These are phyloP conservation scores for Monascus purpureus DNA, from an alignment of 495 filamentous ascomycete species.

Conservation along the genomic window DNA sequence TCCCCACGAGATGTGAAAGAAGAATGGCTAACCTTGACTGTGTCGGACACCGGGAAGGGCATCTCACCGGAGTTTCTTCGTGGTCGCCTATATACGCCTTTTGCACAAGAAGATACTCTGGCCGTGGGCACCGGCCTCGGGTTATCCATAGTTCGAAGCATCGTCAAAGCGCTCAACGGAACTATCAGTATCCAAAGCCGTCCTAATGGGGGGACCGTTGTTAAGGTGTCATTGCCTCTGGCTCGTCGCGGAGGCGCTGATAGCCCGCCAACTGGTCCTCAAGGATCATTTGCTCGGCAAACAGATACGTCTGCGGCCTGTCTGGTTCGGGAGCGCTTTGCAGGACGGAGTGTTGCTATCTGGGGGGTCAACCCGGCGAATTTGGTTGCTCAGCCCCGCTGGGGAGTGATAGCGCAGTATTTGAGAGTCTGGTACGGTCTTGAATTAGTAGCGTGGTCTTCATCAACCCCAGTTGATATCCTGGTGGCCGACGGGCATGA, in stretches of 20 bases:
- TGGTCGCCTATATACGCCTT: constrained; percentile 57
- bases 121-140: constrained; percentile 41
- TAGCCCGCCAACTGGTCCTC: constrained; percentile 9
- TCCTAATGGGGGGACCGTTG: constrained; percentile 34
- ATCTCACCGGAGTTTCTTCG: constrained; percentile 60
- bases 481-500: constrained; percentile 27
- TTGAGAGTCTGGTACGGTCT: constrained; percentile 34
- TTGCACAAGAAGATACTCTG: constrained; percentile 57
- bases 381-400: constrained; percentile 7
- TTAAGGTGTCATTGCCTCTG: constrained; percentile 35
- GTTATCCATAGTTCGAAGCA: constrained; percentile 39
- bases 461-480: constrained; percentile 18
- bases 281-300: constrained; percentile 7
- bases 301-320: constrained; percentile 11
- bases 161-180: constrained; percentile 39
- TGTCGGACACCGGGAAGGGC: constrained; percentile 58
- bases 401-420: constrained; percentile 15
- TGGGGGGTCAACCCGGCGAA: constrained; percentile 13
- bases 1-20: constrained; percentile 19
- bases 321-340: constrained; percentile 14
- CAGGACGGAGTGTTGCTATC: constrained; percentile 18
- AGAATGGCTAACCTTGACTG: constrained; percentile 33
- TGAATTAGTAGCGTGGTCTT: constrained; percentile 22
- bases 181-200: constrained; percentile 38
- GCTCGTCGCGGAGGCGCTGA: constrained; percentile 17